These are phyloP conservation scores for Crithidia fasciculata DNA, from an alignment of 208 protist species.

Conservation along the genomic window DNA sequence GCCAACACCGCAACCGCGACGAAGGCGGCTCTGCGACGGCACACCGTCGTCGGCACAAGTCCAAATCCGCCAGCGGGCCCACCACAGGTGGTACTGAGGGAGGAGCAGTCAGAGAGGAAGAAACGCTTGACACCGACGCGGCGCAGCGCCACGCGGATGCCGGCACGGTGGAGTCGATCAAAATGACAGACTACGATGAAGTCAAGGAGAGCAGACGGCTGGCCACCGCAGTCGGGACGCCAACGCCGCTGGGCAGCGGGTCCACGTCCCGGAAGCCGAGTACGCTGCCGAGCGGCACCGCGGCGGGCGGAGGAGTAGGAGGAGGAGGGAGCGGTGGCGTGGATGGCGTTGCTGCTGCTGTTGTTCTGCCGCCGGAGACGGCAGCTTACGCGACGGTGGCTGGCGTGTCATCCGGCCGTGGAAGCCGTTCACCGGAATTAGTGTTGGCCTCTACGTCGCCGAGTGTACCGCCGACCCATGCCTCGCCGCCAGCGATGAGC, in stretches of 20 bases:
- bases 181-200: slow-evolving; percentile 28
- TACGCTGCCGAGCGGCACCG: neutral
- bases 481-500: neutral
- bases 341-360: neutral
- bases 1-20: neutral
- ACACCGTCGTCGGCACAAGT: slow-evolving; percentile 15
- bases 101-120: neutral
- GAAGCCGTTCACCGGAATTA: neutral
- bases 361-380: neutral
- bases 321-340: neutral
- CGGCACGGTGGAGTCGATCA: neutral
- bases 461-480: neutral
- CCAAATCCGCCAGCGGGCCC: neutral
- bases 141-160: neutral
- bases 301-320: neutral
- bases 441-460: too few relatives aligned
- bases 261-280: slow-evolving; percentile 4
- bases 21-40: neutral
- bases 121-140: neutral
- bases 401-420: neutral
- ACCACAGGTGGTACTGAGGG: neutral
- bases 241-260: neutral
- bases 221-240: slow-evolving; percentile 17
- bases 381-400: slow-evolving; percentile 16
- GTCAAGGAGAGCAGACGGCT: slow-evolving; percentile 12